Conservation (phyloP, 2,329 filamentous ascomycete genomes). For the Ciborinia camelliae region DNA sequence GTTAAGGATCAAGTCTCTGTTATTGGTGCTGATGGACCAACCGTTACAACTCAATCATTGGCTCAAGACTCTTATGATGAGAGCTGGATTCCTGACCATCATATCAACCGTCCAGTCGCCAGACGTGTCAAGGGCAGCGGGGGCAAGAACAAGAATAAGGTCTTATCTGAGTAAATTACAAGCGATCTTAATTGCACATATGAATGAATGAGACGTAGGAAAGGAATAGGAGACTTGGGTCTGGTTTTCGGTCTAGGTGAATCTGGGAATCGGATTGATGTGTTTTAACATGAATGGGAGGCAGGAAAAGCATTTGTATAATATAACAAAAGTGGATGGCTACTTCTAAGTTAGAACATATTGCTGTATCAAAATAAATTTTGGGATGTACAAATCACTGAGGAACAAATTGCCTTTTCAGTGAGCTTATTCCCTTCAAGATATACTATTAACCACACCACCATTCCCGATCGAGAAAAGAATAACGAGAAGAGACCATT, state of each 20-base stretch:
- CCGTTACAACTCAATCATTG: conserved; percentile 35
- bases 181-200: neutral
- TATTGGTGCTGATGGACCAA: conserved; percentile 53
- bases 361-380: conserved; percentile 5
- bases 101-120: conserved; percentile 80
- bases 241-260: neutral
- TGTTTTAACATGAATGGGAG: neutral
- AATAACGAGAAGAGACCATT: neutral
- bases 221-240: neutral
- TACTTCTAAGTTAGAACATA: neutral
- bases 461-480: neutral
- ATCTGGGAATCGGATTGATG: neutral
- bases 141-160: conserved; percentile 28
- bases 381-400: conserved; percentile 9
- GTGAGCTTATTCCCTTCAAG: neutral
- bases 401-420: neutral
- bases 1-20: conserved; percentile 55
- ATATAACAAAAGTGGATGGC: conserved; percentile 13
- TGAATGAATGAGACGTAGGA: neutral
- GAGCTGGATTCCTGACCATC: conserved; percentile 49
- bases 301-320: conserved; percentile 13
- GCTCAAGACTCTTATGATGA: conserved; percentile 37
- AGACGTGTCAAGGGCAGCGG: conserved; percentile 59
- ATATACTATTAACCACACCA: neutral
- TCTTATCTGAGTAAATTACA: conserved; percentile 17